phyloP scores from a whole-genome alignment of 2,329 filamentous ascomycete genomes.

The Leptodontidium sp. region DNA sequence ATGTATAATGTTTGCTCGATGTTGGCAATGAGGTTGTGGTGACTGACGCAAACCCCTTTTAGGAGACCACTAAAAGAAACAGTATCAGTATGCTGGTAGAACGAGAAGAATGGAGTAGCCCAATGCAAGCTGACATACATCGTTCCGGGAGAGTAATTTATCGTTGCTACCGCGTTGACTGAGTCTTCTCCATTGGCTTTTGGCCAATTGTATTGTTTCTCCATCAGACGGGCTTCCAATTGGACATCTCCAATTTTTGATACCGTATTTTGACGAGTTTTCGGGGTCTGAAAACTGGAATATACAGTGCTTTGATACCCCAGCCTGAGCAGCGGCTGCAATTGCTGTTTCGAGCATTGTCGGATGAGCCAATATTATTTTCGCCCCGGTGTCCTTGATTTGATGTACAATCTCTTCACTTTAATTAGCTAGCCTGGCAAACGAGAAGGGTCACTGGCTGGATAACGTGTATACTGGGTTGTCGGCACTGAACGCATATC shows the following conservation, averaged over 20 bases:
- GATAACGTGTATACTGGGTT: constrained; percentile 61
- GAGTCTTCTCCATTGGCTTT: constrained; percentile 52
- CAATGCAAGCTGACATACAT: not conserved
- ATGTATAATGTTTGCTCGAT: constrained; percentile 58
- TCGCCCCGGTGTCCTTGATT: constrained; percentile 58
- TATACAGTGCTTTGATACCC: constrained; percentile 52
- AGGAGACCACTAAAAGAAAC: constrained; percentile 56
- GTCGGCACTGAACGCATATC: constrained; percentile 62
- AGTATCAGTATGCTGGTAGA: not conserved
- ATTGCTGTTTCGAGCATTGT: constrained; percentile 53
- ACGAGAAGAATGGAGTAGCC: not conserved
- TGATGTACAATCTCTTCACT: constrained; percentile 58
- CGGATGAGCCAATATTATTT: constrained; percentile 59
- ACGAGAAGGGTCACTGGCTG: constrained; percentile 46
- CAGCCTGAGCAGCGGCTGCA: constrained; percentile 52
- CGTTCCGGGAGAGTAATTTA: constrained; percentile 68
- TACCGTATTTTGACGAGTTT: constrained; percentile 47
- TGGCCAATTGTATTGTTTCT: constrained; percentile 61
- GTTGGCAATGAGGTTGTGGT: constrained; percentile 39
- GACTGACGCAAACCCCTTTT: constrained; percentile 75
- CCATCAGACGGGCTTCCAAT: constrained; percentile 52
- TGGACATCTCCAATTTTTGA: constrained; percentile 70
- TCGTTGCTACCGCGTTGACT: constrained; percentile 63
- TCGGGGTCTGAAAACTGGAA: constrained; percentile 57
- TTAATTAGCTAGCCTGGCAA: not conserved